A percentile compares a stretch with the other conserved stretches of the same genome.
phyloP scores from a whole-genome alignment of 176 grass and related monocot species.

The Phoenix roebelenii region DNA sequence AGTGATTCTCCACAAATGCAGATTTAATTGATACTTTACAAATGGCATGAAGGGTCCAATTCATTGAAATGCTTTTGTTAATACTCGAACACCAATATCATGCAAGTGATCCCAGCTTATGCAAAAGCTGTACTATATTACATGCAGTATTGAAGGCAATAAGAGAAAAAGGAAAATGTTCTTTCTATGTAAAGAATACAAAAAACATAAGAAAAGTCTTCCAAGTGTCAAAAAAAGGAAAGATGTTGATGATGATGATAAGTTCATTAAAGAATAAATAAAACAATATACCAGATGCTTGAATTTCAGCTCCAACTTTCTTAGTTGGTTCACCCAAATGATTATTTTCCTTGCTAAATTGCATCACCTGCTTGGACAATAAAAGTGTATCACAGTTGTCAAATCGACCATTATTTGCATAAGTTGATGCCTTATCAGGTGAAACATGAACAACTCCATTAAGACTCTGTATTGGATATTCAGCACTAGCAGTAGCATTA shows the following conservation, averaged over 20 bases:
- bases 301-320: slow-evolving; percentile 86
- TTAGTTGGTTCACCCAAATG: slow-evolving; percentile 74
- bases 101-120: too few relatives aligned
- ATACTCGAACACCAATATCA: too few relatives aligned
- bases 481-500: slow-evolving; percentile 19
- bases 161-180: too few relatives aligned
- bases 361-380: slow-evolving; percentile 50
- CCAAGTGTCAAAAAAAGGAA: neutral
- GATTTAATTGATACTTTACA: too few relatives aligned
- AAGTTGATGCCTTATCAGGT: slow-evolving; percentile 18
- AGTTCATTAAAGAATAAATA: neutral
- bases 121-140: too few relatives aligned
- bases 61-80: too few relatives aligned
- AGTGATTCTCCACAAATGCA: too few relatives aligned
- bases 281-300: slow-evolving; percentile 61
- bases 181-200: neutral
- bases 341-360: slow-evolving; percentile 47
- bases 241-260: slow-evolving; percentile 3
- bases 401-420: slow-evolving; percentile 19
- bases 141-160: too few relatives aligned
- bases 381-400: slow-evolving; percentile 28
- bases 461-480: slow-evolving; percentile 16
- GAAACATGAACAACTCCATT: slow-evolving; percentile 21
- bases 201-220: neutral
- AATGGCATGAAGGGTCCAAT: too few relatives aligned